Percentiles rank a stretch among this genome's conserved stretches.
These are phyloP conservation scores for Thalassiosira ordinaria DNA, from an alignment of 352 stramenopile species.

Conservation along the genomic window DNA sequence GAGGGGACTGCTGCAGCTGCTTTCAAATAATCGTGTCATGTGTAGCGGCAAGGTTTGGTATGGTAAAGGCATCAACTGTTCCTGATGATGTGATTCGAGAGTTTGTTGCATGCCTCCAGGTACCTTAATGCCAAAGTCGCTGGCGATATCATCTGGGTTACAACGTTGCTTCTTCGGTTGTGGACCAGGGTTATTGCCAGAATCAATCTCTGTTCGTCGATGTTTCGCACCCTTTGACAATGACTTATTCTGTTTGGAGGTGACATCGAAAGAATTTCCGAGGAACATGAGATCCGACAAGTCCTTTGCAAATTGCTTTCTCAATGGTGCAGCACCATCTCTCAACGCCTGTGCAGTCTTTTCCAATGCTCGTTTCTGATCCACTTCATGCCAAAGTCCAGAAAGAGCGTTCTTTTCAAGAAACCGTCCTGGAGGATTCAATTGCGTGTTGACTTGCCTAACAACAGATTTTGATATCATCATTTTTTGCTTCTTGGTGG, in stretches of 20 bases:
- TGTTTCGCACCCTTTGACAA: background rate
- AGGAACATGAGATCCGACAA: constrained; percentile 70
- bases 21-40: too few relatives aligned
- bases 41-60: too few relatives aligned
- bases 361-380: constrained; percentile 71
- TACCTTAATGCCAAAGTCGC: too few relatives aligned
- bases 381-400: constrained; percentile 71
- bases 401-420: constrained; percentile 69
- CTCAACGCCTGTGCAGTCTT: constrained; percentile 79
- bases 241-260: background rate
- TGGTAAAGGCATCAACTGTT: too few relatives aligned
- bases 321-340: constrained; percentile 68
- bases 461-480: constrained; percentile 74
- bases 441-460: constrained; percentile 48
- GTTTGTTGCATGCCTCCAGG: too few relatives aligned
- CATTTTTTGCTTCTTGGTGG: constrained; percentile 80
- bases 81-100: too few relatives aligned
- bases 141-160: too few relatives aligned
- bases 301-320: constrained; percentile 70
- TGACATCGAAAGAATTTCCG: constrained; percentile 36
- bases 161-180: background rate
- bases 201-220: background rate
- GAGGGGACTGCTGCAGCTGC: too few relatives aligned
- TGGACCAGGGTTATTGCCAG: background rate
- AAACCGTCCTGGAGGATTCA: constrained; percentile 72